phyloP scores from a whole-genome alignment of 192 early-diverging fungal species.

The Gaertneriomyces semiglobifer region DNA sequence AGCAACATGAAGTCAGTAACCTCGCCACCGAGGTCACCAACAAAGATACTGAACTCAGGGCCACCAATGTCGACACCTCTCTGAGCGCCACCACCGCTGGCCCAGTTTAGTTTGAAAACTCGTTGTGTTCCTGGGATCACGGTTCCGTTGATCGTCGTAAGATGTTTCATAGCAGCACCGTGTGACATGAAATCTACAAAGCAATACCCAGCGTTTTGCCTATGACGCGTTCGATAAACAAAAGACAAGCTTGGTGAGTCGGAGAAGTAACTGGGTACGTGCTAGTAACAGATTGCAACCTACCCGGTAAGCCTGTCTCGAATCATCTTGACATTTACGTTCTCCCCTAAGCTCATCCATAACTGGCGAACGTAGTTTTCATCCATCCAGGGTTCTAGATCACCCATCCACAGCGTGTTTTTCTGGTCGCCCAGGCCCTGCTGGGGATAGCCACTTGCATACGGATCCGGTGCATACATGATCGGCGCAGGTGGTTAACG shows the following conservation, averaged over 20 bases:
- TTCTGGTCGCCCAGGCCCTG: conserved; percentile 12
- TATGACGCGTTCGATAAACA: background rate
- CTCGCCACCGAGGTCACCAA: conserved; percentile 90
- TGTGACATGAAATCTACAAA: conserved; percentile 81
- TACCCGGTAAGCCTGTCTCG: conserved; percentile 87
- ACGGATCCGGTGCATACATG: background rate
- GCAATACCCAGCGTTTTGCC: conserved; percentile 76
- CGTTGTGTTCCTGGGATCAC: conserved; percentile 78
- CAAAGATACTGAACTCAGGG: conserved; percentile 90
- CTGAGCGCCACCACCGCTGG: conserved; percentile 73
- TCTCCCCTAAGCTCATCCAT: conserved; percentile 77
- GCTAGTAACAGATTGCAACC: background rate
- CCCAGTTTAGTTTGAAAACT: conserved; percentile 93
- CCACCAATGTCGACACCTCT: conserved; percentile 44
- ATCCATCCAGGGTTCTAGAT: conserved; percentile 98
- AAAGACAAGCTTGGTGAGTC: background rate
- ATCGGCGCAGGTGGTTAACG: too few relatives aligned
- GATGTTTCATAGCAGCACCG: conserved; percentile 65
- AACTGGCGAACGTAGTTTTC: conserved; percentile 82
- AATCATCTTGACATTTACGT: conserved; percentile 91
- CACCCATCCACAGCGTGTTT: conserved; percentile 79
- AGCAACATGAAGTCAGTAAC: conserved; percentile 79
- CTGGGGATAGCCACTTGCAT: background rate
- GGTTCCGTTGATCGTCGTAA: conserved; percentile 73
- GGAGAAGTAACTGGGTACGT: background rate